These are phyloP conservation scores for Nicotiana tabacum DNA, from an alignment of 257 asterid species.

Conservation along the genomic window DNA sequence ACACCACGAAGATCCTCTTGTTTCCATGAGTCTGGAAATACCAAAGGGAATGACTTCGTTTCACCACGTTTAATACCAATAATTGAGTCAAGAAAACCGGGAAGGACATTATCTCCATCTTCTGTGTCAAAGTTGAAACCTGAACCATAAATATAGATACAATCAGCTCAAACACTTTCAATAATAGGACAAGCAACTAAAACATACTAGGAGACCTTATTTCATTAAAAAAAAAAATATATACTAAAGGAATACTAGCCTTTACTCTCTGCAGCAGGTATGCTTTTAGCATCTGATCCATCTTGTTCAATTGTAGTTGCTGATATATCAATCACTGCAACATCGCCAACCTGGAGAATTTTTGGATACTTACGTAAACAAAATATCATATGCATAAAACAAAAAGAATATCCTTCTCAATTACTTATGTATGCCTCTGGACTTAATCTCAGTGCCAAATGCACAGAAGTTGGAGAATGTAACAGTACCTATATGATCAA, in stretches of 20 bases:
- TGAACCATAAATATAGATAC: constrained; percentile 25
- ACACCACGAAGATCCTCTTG: constrained; percentile 93
- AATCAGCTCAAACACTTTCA: background rate
- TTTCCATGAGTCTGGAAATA: constrained; percentile 86
- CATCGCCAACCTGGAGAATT: constrained; percentile 69
- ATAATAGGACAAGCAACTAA: background rate
- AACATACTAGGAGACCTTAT: background rate
- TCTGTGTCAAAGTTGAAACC: constrained; percentile 95
- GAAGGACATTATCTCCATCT: constrained; percentile 81
- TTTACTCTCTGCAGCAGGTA: constrained; percentile 98
- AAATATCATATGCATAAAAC: background rate
- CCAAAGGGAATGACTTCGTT: constrained; percentile 69
- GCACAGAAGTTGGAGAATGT: background rate
- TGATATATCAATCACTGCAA: constrained; percentile 84
- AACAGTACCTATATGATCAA: background rate
- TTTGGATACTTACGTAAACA: background rate
- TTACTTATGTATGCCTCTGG: background rate
- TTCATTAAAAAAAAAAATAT: background rate
- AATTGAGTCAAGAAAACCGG: constrained; percentile 65
- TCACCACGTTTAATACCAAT: constrained; percentile 70
- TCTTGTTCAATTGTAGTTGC: constrained; percentile 75
- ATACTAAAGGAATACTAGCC: constrained; percentile 27
- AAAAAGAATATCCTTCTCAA: background rate
- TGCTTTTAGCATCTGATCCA: constrained; percentile 51
- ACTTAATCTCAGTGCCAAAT: background rate